Base-by-base conservation (phyloP, 495 filamentous ascomycete species). In the Penicillium steckii region DNA sequence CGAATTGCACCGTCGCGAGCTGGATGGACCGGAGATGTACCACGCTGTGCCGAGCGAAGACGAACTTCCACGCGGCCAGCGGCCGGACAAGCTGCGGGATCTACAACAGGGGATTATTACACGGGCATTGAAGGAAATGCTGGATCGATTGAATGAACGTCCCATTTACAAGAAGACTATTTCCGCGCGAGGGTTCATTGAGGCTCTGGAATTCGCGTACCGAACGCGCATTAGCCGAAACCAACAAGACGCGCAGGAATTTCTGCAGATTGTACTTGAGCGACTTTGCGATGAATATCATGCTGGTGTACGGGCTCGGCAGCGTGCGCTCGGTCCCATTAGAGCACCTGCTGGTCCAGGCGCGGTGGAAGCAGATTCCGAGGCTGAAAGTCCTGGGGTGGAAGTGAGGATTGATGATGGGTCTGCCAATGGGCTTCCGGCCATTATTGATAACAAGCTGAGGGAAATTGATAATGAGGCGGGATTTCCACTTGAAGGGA, bases 211-310 rank as follows among this genome's bases (percentile, higher is more conserved):
- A 70, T 76, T 77, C 30, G 91, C 93, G 4, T 99, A 96, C 64
- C 80, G 84, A 24, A 90, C 92, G 52, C 84, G 87, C 35, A 93
- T 99, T 61, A 96, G 88, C 60, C 86, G 94, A 41, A 86, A 90
- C 52, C 95, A 99, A 66, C 95, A 99, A 69, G 94, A 99, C 73
- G 94, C 94, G n/a, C 94, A 99, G 63, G 94, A 99, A 66, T 95
- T 99, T 51, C 61, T 99, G 47, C 94, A 99, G 69, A 82, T 97
- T 42, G 86, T 99, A 17, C 85, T 90, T 4, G 95, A 99, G 70
- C 80, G 92, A 38, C 77, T 99, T 27, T 89, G 86, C 38, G 92
- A 97, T 60, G 94, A 99, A 68, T 93, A 97, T 60, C 86, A 96
- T 66, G 90, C 90, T 9, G 91, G 90, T 27, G 77, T 78, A 29